Evolutionary conservation across 352 stramenopile genomes (phyloP).

Genomic region (Globisporangium middletonii): DNA sequence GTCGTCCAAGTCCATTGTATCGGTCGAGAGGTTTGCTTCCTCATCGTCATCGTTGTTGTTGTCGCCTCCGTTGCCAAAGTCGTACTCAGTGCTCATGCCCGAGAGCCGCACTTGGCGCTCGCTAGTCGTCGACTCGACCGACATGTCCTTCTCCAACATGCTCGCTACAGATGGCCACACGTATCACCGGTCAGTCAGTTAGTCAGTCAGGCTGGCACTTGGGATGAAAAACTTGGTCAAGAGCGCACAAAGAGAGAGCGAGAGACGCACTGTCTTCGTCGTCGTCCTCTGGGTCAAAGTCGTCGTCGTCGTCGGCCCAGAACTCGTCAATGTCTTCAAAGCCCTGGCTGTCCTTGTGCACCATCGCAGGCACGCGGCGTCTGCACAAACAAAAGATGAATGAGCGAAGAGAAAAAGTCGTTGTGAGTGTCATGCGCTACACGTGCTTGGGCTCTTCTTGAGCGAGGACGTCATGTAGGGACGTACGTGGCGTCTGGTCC

Average conservation of each 20-base stretch:
- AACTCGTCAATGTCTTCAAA: slow-evolving; percentile 88
- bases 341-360: slow-evolving; percentile 68
- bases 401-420: background rate
- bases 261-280: slow-evolving; percentile 20
- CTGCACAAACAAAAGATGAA: slow-evolving; percentile 14
- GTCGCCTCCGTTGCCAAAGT: slow-evolving; percentile 6
- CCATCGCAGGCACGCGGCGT: slow-evolving; percentile 37
- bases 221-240: background rate
- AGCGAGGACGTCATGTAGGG: too few relatives aligned
- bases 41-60: slow-evolving; percentile 4
- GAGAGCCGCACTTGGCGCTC: slow-evolving; percentile 42
- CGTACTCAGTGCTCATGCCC: slow-evolving; percentile 28
- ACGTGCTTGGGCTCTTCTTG: too few relatives aligned
- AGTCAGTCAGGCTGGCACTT: background rate
- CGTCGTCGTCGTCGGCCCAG: slow-evolving; percentile 63
- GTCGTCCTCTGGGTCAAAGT: slow-evolving; percentile 15
- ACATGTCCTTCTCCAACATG: slow-evolving; percentile 38
- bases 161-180: slow-evolving; percentile 21
- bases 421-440: background rate
- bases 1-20: slow-evolving; percentile 19
- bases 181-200: background rate
- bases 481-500: too few relatives aligned
- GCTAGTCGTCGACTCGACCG: slow-evolving; percentile 36
- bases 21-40: slow-evolving; percentile 16
- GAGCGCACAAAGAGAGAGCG: background rate